Percentiles rank a stretch among this genome's conserved stretches.
Conservation (phyloP, 768 basidiomycete species). For the Trametes coccinea region DNA sequence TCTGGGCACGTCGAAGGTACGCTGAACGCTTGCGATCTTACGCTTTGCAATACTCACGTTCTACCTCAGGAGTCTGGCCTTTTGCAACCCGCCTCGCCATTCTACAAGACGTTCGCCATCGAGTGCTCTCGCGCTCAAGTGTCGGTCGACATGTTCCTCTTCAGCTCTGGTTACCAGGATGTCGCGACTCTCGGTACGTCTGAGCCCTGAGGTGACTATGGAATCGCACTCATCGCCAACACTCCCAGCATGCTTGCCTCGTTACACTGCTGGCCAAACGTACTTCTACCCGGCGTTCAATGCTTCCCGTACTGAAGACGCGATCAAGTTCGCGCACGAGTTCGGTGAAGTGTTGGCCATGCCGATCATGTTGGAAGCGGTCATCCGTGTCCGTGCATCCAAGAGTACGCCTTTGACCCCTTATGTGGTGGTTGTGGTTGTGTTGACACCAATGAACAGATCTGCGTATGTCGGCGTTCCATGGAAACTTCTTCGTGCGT, state of each 20-base stretch:
- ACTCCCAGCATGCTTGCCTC: conserved; percentile 78
- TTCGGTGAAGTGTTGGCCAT: conserved; percentile 91
- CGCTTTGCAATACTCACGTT: background rate
- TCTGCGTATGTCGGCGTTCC: conserved; percentile 95
- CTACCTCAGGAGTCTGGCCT: conserved; percentile 77
- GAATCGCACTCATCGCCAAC: background rate
- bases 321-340: conserved; percentile 97
- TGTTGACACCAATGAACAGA: conserved; percentile 41
- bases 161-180: conserved; percentile 91
- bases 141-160: conserved; percentile 99
- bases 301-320: conserved; percentile 90
- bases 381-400: conserved; percentile 98
- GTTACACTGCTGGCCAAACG: conserved; percentile 97
- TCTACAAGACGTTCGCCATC: conserved; percentile 99
- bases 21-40: background rate
- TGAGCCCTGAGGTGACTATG: background rate
- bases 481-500: conserved; percentile 98
- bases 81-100: conserved; percentile 89
- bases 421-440: background rate
- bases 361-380: conserved; percentile 95
- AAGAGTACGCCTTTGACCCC: conserved; percentile 54
- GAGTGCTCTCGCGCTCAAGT: conserved; percentile 97
- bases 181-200: conserved; percentile 84
- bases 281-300: conserved; percentile 99
- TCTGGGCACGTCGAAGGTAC: conserved; percentile 89